Conservation (phyloP, 1,284 basidiomycete genomes). For the Megacollybia platyphylla region DNA sequence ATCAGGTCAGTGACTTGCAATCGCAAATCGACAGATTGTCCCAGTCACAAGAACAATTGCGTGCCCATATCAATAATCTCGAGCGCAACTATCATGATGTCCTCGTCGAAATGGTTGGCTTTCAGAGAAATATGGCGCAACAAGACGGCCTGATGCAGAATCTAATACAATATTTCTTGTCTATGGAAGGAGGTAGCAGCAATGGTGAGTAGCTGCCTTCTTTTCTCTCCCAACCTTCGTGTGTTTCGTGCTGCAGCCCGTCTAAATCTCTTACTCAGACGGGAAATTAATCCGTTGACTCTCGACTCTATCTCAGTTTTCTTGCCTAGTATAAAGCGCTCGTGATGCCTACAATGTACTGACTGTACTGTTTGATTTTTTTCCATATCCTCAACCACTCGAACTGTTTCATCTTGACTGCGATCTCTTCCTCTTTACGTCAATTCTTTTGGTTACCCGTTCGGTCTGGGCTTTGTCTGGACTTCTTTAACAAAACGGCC, state of each 20-base stretch:
- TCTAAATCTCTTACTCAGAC: background rate
- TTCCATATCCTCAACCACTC: background rate
- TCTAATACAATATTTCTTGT: constrained; percentile 71
- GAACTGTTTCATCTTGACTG: background rate
- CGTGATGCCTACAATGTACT: constrained; percentile 4
- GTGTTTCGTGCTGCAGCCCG: background rate
- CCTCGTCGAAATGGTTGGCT: constrained; percentile 71
- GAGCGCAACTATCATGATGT: constrained; percentile 31
- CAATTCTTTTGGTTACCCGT: background rate
- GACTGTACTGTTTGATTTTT: constrained; percentile 5
- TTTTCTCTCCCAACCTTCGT: constrained; percentile 2
- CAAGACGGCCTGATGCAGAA: constrained; percentile 80
- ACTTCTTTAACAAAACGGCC: too few species aligned
- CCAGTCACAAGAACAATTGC: constrained; percentile 47
- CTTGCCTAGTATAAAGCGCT: background rate
- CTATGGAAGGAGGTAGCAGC: constrained; percentile 35
- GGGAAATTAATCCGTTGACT: constrained; percentile 1
- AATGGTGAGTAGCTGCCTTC: constrained; percentile 16
- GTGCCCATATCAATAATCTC: constrained; percentile 46
- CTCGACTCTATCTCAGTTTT: constrained; percentile 1
- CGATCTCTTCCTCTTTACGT: background rate
- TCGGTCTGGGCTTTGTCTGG: too few species aligned
- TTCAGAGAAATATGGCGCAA: constrained; percentile 76
- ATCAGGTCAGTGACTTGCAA: constrained; percentile 28
- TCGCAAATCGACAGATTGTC: constrained; percentile 35